Evolutionary conservation across 768 basidiomycete genomes (phyloP).

Genomic region (Psilocybe cyanescens): DNA sequence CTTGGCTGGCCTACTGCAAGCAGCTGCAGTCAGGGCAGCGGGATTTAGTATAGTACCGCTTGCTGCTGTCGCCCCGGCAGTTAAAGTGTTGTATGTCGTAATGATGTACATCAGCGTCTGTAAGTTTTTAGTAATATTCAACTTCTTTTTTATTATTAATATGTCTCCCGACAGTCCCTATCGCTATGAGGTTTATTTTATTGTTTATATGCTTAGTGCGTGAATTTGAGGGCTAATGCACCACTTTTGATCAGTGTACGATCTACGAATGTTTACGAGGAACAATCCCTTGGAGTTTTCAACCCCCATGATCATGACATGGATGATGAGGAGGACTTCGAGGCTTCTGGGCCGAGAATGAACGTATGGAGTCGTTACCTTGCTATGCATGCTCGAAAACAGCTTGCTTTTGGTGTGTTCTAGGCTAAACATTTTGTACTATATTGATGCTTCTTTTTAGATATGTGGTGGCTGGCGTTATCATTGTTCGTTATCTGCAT

Average conservation of each 20-base stretch:
- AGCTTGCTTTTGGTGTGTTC: slow-evolving; percentile 83
- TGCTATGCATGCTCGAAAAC: slow-evolving; percentile 80
- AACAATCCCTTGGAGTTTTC: slow-evolving; percentile 86
- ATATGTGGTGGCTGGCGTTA: slow-evolving; percentile 95
- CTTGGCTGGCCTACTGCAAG: slow-evolving; percentile 78
- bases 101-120: slow-evolving; percentile 95
- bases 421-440: background rate
- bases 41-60: slow-evolving; percentile 84
- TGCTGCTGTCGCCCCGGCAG: slow-evolving; percentile 80
- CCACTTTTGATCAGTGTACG: slow-evolving; percentile 64
- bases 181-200: slow-evolving; percentile 70
- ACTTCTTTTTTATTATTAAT: background rate
- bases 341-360: slow-evolving; percentile 50
- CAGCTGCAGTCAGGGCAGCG: slow-evolving; percentile 80
- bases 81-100: slow-evolving; percentile 86
- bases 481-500: slow-evolving; percentile 92
- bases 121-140: slow-evolving; percentile 39
- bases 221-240: background rate
- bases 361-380: slow-evolving; percentile 79
- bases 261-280: slow-evolving; percentile 94
- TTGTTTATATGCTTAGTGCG: background rate
- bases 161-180: slow-evolving; percentile 54
- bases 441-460: slow-evolving; percentile 39
- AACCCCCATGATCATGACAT: slow-evolving; percentile 51
- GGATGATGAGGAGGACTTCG: slow-evolving; percentile 47